Evolutionary conservation across 495 filamentous ascomycete species (phyloP), one percentile per base, ranked within the genome.

Genomic region (Tuber umbilicatum): DNA sequence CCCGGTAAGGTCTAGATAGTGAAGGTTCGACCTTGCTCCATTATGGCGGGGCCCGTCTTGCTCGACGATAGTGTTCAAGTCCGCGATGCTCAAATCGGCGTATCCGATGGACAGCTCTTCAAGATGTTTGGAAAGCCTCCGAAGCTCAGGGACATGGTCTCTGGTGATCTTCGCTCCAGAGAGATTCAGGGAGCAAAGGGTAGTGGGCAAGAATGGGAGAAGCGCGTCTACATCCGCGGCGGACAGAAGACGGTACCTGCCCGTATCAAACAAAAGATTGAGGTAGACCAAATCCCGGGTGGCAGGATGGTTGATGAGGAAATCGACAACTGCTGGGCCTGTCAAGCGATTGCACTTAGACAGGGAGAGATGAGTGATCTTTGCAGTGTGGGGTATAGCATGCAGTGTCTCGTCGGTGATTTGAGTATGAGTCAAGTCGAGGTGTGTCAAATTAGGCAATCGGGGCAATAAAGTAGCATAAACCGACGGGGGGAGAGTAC

Each of bases 361-460:
- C 47, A 97, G 83, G 77, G 93, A 93, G 68, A 97, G 85, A 81
- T 97, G 93, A 23, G 92, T 93, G 76, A 95, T 88, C 73, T 83
- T 85, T 12, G 93, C 93, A 12, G 89, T 90, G 23, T 86, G 79
- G 2, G 92, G 92, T 72, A 97, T 92, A 31, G 90, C 88, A 73
- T 86, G 83, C 27, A 97, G 87, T 38, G 92, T 92, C 23, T 84
- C 85, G 82, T 93, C 89, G 42, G 89, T 94, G 78, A 97, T 88
- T 73, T 90, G 89, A 4, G 93, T 95, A 78, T 92, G 91, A 9
- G 90, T 90, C 45, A 94, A 86, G 81, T 97, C 93, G 42, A 97
- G 87, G 79, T 94, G 92, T 23, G 92, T 94, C 74, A 95, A 84
- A 72, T 90, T 86, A 42, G 87, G 82, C 73, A 94, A 83, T 4